Evolutionary conservation across 768 basidiomycete genomes (phyloP).

Genomic region (Leccinum fibrillosum): DNA sequence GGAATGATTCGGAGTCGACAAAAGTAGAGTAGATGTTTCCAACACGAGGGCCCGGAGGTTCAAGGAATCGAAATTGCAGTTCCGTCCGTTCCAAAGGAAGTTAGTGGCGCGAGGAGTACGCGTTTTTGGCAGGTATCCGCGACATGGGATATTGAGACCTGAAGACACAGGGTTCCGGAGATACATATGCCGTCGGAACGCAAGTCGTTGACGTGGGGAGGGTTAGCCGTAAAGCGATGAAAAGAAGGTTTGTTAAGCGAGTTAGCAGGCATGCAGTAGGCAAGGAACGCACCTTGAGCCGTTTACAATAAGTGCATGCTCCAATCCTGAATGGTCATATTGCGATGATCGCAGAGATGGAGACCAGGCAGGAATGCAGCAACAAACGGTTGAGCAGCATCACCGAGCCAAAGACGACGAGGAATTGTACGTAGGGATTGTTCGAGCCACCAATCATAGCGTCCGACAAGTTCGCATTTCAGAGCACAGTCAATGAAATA

Average conservation of each 20-base stretch:
- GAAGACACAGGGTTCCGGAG: slow-evolving; percentile 18
- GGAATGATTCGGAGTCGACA: neutral
- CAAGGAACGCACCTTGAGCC: slow-evolving; percentile 64
- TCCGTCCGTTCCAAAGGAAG: slow-evolving; percentile 11
- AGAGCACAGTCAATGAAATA: neutral
- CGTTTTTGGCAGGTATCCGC: slow-evolving; percentile 2
- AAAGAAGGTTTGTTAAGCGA: slow-evolving; percentile 20
- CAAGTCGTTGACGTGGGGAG: neutral
- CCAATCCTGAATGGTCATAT: slow-evolving; percentile 51
- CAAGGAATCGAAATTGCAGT: slow-evolving; percentile 22
- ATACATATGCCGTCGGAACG: slow-evolving; percentile 14
- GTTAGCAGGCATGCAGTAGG: neutral
- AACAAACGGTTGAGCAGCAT: slow-evolving; percentile 6
- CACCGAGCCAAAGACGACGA: slow-evolving; percentile 14
- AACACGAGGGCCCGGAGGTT: slow-evolving; percentile 30
- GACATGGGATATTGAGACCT: slow-evolving; percentile 7
- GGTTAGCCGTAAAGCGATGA: slow-evolving; percentile 14
- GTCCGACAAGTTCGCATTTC: slow-evolving; percentile 4
- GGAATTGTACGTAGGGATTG: neutral
- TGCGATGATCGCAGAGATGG: slow-evolving; percentile 5
- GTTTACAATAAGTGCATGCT: slow-evolving; percentile 85
- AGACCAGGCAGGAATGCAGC: slow-evolving; percentile 2
- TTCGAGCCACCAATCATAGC: neutral
- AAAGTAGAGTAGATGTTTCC: slow-evolving; percentile 5
- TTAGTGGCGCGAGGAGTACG: neutral